A percentile compares a stretch with the other conserved stretches of the same genome.
These are phyloP conservation scores for Volvox africanus DNA, from an alignment of 139 green algal genomes.

Conservation along the genomic window DNA sequence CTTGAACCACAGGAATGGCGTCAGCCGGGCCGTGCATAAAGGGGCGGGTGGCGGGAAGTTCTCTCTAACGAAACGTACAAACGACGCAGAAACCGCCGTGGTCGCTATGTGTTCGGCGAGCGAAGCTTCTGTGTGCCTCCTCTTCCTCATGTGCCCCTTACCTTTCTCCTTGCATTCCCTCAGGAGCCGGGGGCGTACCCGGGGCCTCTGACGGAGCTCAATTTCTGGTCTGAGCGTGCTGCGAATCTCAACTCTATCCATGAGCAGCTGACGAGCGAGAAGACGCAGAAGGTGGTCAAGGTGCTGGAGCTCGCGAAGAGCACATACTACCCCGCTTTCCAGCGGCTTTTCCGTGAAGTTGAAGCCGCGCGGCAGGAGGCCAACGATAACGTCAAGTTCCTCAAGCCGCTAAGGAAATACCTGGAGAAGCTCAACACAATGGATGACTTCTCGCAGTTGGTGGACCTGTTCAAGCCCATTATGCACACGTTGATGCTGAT, in stretches of 20 bases:
- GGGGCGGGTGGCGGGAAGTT: too few species aligned
- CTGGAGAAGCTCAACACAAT: slow-evolving; percentile 87
- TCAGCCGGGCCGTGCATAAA: too few species aligned
- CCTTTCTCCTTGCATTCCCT: too few species aligned
- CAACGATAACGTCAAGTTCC: slow-evolving; percentile 85
- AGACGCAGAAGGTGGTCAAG: slow-evolving; percentile 80
- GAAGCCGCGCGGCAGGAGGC: slow-evolving; percentile 74
- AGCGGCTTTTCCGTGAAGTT: slow-evolving; percentile 70
- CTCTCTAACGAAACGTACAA: too few species aligned
- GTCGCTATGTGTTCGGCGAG: too few species aligned
- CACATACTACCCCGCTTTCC: slow-evolving; percentile 88
- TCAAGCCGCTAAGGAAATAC: slow-evolving; percentile 81
- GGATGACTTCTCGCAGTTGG: slow-evolving; percentile 85
- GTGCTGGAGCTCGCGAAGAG: slow-evolving; percentile 82
- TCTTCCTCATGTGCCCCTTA: too few species aligned
- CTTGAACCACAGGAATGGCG: too few species aligned
- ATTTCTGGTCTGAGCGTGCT: slow-evolving; percentile 89
- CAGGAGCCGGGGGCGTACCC: slow-evolving; percentile 67
- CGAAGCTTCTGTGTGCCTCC: too few species aligned
- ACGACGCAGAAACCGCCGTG: too few species aligned
- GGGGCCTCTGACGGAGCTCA: slow-evolving; percentile 87
- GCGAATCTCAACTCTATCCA: slow-evolving; percentile 87
- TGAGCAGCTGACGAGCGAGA: slow-evolving; percentile 81
- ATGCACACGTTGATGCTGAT: slow-evolving; percentile 93
- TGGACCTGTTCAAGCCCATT: slow-evolving; percentile 87